Evolutionary conservation across 1,139 yeast species (phyloP).

Genomic region (Pichia sp.): DNA sequence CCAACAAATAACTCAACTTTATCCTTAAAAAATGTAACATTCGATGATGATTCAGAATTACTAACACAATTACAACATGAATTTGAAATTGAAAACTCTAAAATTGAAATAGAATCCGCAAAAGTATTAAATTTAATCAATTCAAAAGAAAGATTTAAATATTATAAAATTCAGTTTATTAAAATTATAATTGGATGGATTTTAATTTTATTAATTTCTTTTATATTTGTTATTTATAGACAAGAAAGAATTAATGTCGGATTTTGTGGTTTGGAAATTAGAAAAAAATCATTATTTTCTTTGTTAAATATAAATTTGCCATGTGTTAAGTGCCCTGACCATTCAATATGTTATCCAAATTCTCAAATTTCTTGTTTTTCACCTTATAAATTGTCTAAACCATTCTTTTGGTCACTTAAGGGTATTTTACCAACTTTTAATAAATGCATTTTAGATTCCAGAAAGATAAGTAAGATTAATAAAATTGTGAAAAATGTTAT

Average conservation of each 20-base stretch:
- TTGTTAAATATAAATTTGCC: slow-evolving; percentile 29
- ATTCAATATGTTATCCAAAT: slow-evolving; percentile 67
- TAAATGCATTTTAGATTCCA: slow-evolving; percentile 70
- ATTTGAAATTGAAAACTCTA: slow-evolving; percentile 22
- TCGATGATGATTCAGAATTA: slow-evolving; percentile 18
- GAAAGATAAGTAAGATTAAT: slow-evolving; percentile 62
- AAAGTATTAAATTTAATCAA: slow-evolving; percentile 19
- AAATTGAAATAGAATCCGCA: slow-evolving; percentile 24
- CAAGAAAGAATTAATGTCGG: slow-evolving; percentile 58
- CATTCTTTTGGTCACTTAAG: slow-evolving; percentile 46
- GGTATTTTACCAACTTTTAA: slow-evolving; percentile 57
- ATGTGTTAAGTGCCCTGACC: slow-evolving; percentile 76
- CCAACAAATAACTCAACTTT: not conserved
- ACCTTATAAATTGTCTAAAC: slow-evolving; percentile 54
- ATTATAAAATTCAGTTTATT: slow-evolving; percentile 12
- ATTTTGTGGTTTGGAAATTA: slow-evolving; percentile 60
- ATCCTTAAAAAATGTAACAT: slow-evolving; percentile 1
- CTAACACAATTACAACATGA: slow-evolving; percentile 21
- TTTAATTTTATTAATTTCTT: slow-evolving; percentile 21
- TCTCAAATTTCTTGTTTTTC: slow-evolving; percentile 62
- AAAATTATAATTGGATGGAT: slow-evolving; percentile 15
- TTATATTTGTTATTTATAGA: slow-evolving; percentile 34
- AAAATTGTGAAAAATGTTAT: slow-evolving; percentile 62
- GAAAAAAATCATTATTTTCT: slow-evolving; percentile 1
- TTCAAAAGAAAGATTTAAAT: slow-evolving; percentile 9